A percentile compares a stretch with the other conserved stretches of the same genome.
Conservation (phyloP, 2,329 filamentous ascomycete species). For the Fusarium sublunatum region DNA sequence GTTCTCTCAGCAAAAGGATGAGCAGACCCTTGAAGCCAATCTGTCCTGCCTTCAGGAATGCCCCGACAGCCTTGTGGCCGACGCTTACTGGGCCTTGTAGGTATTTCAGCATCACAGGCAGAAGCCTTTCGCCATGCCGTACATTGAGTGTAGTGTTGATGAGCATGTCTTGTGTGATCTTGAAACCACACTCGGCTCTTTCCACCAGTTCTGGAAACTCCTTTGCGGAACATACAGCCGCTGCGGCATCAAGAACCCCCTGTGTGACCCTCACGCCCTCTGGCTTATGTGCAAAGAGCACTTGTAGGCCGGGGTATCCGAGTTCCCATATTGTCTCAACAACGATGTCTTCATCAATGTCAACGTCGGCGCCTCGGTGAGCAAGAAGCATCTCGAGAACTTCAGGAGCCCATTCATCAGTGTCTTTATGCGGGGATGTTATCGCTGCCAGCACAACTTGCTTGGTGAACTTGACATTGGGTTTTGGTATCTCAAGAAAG, state of each 20-base stretch:
- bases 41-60: constrained; percentile 26
- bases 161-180: constrained; percentile 30
- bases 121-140: constrained; percentile 23
- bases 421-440: constrained; percentile 15
- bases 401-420: constrained; percentile 28
- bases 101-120: constrained; percentile 27
- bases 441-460: constrained; percentile 25
- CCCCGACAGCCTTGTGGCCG: constrained; percentile 21
- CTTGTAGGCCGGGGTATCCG: constrained; percentile 20
- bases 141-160: constrained; percentile 26
- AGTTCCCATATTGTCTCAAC: constrained; percentile 18
- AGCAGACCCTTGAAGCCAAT: constrained; percentile 27
- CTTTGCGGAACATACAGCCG: constrained; percentile 22
- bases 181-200: constrained; percentile 25
- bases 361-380: constrained; percentile 23
- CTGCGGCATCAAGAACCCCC: constrained; percentile 24
- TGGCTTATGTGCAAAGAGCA: constrained; percentile 19
- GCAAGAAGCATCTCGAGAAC: constrained; percentile 32
- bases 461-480: constrained; percentile 21
- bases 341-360: constrained; percentile 26
- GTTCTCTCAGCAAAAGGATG: constrained; percentile 21
- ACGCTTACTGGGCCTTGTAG: constrained; percentile 12
- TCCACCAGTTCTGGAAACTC: constrained; percentile 18
- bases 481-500: constrained; percentile 24
- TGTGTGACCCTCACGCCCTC: constrained; percentile 26